phyloP scores from a whole-genome alignment of 306 rosid species.

The Datisca glomerata region DNA sequence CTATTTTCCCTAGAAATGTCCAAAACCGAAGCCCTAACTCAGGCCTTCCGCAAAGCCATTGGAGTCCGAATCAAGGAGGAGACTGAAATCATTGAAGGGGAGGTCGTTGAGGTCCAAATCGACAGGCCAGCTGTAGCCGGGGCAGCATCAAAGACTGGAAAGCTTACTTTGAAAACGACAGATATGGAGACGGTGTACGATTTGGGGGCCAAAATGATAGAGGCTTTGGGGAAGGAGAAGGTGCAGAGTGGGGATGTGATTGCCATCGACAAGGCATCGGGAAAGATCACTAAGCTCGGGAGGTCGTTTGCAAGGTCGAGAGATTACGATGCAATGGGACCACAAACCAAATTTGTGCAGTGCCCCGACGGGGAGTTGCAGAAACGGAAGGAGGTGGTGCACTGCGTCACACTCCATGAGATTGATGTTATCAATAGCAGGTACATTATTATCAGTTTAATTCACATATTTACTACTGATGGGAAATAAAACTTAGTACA shows the following conservation, averaged over 20 bases:
- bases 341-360: conserved; percentile 76
- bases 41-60: conserved; percentile 80
- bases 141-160: conserved; percentile 86
- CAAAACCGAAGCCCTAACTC: conserved; percentile 82
- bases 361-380: conserved; percentile 99
- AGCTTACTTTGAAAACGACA: conserved; percentile 76
- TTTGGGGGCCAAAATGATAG: conserved; percentile 96
- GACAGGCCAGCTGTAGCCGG: conserved; percentile 81
- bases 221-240: conserved; percentile 88
- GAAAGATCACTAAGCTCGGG: conserved; percentile 91
- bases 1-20: conserved; percentile 93
- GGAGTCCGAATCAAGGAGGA: conserved; percentile 98
- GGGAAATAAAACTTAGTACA: neutral
- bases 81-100: conserved; percentile 90
- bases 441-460: no score
- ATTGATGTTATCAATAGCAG: conserved; percentile 98
- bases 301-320: conserved; percentile 88
- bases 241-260: conserved; percentile 86
- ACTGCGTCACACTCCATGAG: conserved; percentile 94
- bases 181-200: conserved; percentile 98
- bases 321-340: conserved; percentile 94
- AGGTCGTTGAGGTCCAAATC: conserved; percentile 86
- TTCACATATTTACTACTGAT: neutral
- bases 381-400: conserved; percentile 98
- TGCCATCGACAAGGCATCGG: conserved; percentile 58